Base-by-base conservation (phyloP, 2,329 filamentous ascomycete species). In the Cadophora luteo-olivacea region DNA sequence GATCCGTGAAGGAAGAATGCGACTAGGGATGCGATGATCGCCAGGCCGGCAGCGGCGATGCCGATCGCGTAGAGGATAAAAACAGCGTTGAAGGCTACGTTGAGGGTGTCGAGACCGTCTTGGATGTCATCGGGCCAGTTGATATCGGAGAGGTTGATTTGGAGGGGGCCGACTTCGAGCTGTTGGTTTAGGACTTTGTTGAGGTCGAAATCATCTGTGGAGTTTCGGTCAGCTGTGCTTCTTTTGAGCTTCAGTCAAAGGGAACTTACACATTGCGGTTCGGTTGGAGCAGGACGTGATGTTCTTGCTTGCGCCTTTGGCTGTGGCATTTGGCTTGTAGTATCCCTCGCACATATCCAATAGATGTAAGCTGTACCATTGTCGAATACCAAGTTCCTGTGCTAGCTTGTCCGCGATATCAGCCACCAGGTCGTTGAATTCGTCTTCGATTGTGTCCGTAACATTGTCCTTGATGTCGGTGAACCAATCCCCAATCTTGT, bases 291-390 rank as follows among this genome's bases (percentile, higher is more conserved):
- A 91, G 24, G 76, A 73, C 0, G 83, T 87, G 19, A 88, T 81
- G 73, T 88, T 87, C 69, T 83, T 81, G 48, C 76, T 73, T 60
- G 85, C 84, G 14, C 81, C 77, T 8, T 75, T 75, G 2, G 76
- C 72, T 3, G 78, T 79, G 0, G 76, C 73, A 65, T 78, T 78
- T 14, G 78, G 76, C 11, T 71, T 69, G 61, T 80, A 81, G 33
- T 72, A 77, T 24, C 84, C 83, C 69, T 83, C 82, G 79, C 89
- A 91, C 79, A 86, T 87, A 76, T 86, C 82, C 78, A 89, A 84
- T 66, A 90, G 75, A 76, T 91, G 87, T 19, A 85, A 81, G 24
- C 83, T 84, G 79, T 90, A 90, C 78, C 86, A 91, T 77, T 89
- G 84, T 51, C 86, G 81, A 45, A 89, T 80, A 48, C 86, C 85